These are phyloP conservation scores for Chenopodium formosanum DNA, from an alignment of 148 eudicot genomes.

Conservation along the genomic window DNA sequence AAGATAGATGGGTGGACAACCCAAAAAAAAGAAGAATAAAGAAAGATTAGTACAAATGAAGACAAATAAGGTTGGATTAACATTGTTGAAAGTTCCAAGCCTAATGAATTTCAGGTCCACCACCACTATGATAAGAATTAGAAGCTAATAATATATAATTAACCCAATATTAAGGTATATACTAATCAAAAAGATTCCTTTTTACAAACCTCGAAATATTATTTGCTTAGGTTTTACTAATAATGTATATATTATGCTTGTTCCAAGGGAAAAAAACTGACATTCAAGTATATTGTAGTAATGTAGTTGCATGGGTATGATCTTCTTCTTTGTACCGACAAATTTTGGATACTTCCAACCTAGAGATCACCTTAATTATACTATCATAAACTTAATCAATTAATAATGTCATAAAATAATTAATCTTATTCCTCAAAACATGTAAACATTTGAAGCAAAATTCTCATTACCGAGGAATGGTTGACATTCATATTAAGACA, in stretches of 20 bases:
- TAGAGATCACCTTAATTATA: constrained; percentile 14
- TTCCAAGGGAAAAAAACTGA: constrained; percentile 29
- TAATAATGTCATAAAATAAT: background rate
- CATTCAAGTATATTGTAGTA: constrained; percentile 29
- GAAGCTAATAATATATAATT: background rate
- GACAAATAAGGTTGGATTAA: constrained; percentile 19
- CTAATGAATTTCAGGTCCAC: constrained; percentile 17
- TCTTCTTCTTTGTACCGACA: constrained; percentile 31
- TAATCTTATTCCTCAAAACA: constrained; percentile 34
- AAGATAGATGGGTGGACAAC: no score
- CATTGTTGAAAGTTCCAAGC: constrained; percentile 35
- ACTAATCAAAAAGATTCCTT: constrained; percentile 35
- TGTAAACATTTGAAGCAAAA: constrained; percentile 32
- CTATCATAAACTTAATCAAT: constrained; percentile 2
- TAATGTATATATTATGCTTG: background rate
- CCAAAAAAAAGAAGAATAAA: background rate
- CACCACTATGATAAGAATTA: constrained; percentile 12
- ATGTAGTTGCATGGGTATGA: constrained; percentile 18
- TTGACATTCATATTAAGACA: constrained; percentile 34
- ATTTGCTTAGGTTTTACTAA: background rate
- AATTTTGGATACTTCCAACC: constrained; percentile 29
- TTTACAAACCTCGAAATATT: constrained; percentile 24
- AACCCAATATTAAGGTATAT: constrained; percentile 11
- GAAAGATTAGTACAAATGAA: constrained; percentile 9
- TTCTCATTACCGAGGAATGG: constrained; percentile 35